Percentiles rank a stretch among this genome's conserved stretches.
phyloP scores from a whole-genome alignment of 2,329 filamentous ascomycete species.

The Sclerotinia nivalis region DNA sequence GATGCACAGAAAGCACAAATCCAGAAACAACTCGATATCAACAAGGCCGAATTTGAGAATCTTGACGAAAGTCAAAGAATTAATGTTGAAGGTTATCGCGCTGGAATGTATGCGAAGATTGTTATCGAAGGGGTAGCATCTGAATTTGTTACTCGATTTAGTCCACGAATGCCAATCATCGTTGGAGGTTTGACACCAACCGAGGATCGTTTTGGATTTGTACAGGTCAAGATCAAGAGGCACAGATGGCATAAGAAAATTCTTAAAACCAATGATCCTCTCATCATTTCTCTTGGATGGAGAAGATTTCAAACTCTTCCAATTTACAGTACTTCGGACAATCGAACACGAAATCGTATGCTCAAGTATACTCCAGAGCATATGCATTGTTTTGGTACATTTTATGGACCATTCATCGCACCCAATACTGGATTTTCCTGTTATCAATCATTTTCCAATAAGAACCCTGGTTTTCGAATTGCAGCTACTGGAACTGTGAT shows the following conservation, averaged over 20 bases:
- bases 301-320: constrained; percentile 89
- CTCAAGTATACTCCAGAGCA: constrained; percentile 99
- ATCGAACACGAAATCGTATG: constrained; percentile 91
- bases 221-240: constrained; percentile 94
- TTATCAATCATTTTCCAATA: constrained; percentile 83
- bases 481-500: constrained; percentile 92
- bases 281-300: constrained; percentile 97
- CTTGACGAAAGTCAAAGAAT: constrained; percentile 82
- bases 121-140: constrained; percentile 86
- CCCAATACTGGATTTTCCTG: constrained; percentile 96
- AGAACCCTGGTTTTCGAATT: constrained; percentile 87
- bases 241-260: constrained; percentile 99
- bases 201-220: constrained; percentile 92
- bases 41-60: constrained; percentile 86
- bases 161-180: constrained; percentile 78
- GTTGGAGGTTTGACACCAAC: constrained; percentile 90
- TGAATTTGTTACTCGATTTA: constrained; percentile 84
- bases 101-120: constrained; percentile 90
- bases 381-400: constrained; percentile 97
- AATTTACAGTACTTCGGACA: constrained; percentile 94
- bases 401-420: constrained; percentile 92
- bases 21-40: constrained; percentile 95
- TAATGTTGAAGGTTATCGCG: constrained; percentile 84
- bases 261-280: constrained; percentile 93
- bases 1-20: constrained; percentile 92